These are phyloP conservation scores for Podosphaera xanthii DNA, from an alignment of 2,329 filamentous ascomycete species.

Conservation along the genomic window DNA sequence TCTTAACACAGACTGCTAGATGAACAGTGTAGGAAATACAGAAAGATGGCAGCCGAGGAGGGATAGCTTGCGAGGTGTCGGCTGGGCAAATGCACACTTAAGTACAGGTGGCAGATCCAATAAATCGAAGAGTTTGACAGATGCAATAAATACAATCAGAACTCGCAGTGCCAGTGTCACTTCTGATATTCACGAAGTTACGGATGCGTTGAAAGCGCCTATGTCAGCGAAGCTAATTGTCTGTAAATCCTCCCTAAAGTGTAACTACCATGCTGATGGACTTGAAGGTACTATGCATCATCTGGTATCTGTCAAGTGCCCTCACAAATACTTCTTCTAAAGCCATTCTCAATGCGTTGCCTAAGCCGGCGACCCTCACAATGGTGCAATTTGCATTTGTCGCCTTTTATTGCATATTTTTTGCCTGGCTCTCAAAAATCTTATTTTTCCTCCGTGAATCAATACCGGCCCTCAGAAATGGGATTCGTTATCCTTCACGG, in stretches of 20 bases:
- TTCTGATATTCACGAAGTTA: constrained; percentile 83
- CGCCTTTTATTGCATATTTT: constrained; percentile 61
- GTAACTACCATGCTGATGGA: constrained; percentile 12
- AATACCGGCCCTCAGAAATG: constrained; percentile 61
- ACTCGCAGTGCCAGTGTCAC: constrained; percentile 65
- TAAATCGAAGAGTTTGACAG: constrained; percentile 67
- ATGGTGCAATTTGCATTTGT: constrained; percentile 88
- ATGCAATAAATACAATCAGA: constrained; percentile 68
- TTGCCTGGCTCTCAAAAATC: constrained; percentile 50
- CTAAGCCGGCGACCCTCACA: constrained; percentile 77
- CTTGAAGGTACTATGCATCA: constrained; percentile 51
- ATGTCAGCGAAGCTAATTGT: constrained; percentile 76
- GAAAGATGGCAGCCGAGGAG: constrained; percentile 40
- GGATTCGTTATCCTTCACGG: constrained; percentile 56
- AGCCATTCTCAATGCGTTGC: constrained; percentile 77
- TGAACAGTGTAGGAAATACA: constrained; percentile 14
- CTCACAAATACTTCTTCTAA: constrained; percentile 96
- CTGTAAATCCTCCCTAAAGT: constrained; percentile 17
- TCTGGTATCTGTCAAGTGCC: constrained; percentile 92
- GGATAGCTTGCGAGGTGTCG: constrained; percentile 17
- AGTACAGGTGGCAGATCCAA: constrained; percentile 26
- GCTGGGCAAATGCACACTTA: constrained; percentile 9
- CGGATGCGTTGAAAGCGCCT: constrained; percentile 72
- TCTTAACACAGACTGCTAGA: constrained; percentile 3
- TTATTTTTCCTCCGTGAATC: constrained; percentile 48